Evolutionary conservation across 1,284 basidiomycete species (phyloP).

Genomic region (Pascua guehoae): DNA sequence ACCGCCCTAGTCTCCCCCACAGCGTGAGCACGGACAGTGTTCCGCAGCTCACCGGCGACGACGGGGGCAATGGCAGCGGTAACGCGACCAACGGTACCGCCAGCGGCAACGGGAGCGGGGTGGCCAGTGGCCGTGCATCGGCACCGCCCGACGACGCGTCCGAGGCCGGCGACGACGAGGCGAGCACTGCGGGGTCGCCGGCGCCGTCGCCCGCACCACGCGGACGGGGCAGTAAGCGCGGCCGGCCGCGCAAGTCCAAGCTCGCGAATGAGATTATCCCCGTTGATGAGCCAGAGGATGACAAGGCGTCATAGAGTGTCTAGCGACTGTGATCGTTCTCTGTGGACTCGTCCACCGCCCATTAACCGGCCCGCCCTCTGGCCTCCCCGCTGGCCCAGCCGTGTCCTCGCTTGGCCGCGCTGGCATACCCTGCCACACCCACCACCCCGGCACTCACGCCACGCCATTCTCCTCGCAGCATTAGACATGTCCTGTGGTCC

Average conservation of each 20-base stretch:
- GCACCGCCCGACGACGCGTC: slow-evolving; percentile 13
- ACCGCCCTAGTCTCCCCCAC: slow-evolving; percentile 14
- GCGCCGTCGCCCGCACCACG: slow-evolving; percentile 11
- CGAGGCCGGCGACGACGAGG: slow-evolving; percentile 31
- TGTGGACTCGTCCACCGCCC: no score
- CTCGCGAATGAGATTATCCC: slow-evolving; percentile 43
- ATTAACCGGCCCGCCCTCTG: no score
- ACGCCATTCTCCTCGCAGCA: no score
- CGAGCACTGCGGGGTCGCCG: slow-evolving; percentile 12
- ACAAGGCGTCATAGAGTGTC: neutral
- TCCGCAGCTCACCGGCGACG: slow-evolving; percentile 6
- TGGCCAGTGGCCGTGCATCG: no score
- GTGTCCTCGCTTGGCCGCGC: no score
- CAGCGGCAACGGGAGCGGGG: no score
- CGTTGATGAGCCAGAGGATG: slow-evolving; percentile 5
- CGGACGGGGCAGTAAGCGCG: neutral
- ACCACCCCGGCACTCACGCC: no score
- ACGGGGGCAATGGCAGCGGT: no score
- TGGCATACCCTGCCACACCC: no score
- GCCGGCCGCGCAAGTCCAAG: slow-evolving; percentile 36
- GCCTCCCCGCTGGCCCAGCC: no score
- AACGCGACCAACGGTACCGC: neutral
- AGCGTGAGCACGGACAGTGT: slow-evolving; percentile 19
- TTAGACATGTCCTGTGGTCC: neutral
- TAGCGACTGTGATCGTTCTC: no score